Conservation (phyloP, 148 eudicot genomes). For the Fallopia convolvulus region DNA sequence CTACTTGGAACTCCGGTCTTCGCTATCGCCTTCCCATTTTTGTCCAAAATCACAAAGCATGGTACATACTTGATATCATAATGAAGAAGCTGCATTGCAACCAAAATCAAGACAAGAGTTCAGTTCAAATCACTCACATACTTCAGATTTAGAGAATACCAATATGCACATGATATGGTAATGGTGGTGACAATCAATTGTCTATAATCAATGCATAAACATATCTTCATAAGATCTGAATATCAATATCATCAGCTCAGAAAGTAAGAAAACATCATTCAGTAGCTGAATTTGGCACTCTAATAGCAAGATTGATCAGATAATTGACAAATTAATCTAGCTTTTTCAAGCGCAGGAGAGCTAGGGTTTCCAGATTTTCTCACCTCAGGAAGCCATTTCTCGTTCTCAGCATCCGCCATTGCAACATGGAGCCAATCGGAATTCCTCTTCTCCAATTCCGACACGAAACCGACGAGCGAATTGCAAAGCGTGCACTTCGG, state of each 20-base stretch:
- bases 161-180: not conserved
- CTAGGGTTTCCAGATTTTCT: not conserved
- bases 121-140: not conserved
- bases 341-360: not conserved
- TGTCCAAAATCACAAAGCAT: constrained; percentile 93
- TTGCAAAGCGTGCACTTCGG: constrained; percentile 85
- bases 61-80: constrained; percentile 92
- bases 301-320: not conserved
- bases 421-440: constrained; percentile 78
- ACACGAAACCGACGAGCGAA: constrained; percentile 66
- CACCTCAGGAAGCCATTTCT: constrained; percentile 92
- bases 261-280: not conserved
- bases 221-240: no score
- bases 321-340: not conserved
- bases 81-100: constrained; percentile 86
- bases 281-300: not conserved
- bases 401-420: constrained; percentile 94
- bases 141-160: not conserved
- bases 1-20: constrained; percentile 91
- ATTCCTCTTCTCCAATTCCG: constrained; percentile 67
- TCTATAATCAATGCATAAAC: not conserved
- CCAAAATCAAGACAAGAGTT: not conserved
- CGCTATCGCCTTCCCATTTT: constrained; percentile 73
- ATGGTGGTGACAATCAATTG: not conserved
- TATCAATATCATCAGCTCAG: no score